Evolutionary conservation across 2,329 filamentous ascomycete genomes (phyloP), one percentile per base, ranked within the genome.

Genomic region (Aspergillus hiratsukae): DNA sequence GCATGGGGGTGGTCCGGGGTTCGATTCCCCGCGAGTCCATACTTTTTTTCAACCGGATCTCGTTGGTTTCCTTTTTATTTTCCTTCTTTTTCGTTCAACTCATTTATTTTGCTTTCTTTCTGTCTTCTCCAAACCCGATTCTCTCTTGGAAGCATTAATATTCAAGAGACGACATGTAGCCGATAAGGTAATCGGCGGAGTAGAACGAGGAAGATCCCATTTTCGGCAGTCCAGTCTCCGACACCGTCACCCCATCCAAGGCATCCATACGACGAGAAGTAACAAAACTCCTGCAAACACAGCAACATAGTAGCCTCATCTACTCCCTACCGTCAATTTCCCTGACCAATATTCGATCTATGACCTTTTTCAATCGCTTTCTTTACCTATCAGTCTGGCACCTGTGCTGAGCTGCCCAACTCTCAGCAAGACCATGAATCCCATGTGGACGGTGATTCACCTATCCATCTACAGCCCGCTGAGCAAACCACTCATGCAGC

Each of bases 1-100:
- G 74, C 72, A 76, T 77, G 75, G 74, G 75, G 69, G 75, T 71
- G 75, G 75, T 76, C 74, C 72, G 70, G 73, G 74, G 74, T 76
- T 77, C 74, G 74, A 78, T 78, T 78, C 75, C 75, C 75, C 70
- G 75, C 74, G 70, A 75, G 75, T 77, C 76, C 75, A 77, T 61
- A 57, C n/a, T 60, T 66, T 61, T 65, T 35, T 31, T 6, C 4
- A 11, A 11, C 4, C 23, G 3, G 23, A 23, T 3, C 23, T 23
- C 23, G 23, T 23, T 23, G 23, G 2, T 23, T 23, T 23, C 3
- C 23, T 23, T 23, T 23, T 23, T 23, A 23, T 5, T 2, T 17
- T 5, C 31, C 5, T 5, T 35, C 4, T 17, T 6, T 35, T 14
- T 11, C 2, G 11, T 14, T 35, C 11, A 6, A 17, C 11, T 8